Evolutionary conservation across 495 filamentous ascomycete species (phyloP), one percentile per base, ranked within the genome.

Genomic region (Neurospora sp.): DNA sequence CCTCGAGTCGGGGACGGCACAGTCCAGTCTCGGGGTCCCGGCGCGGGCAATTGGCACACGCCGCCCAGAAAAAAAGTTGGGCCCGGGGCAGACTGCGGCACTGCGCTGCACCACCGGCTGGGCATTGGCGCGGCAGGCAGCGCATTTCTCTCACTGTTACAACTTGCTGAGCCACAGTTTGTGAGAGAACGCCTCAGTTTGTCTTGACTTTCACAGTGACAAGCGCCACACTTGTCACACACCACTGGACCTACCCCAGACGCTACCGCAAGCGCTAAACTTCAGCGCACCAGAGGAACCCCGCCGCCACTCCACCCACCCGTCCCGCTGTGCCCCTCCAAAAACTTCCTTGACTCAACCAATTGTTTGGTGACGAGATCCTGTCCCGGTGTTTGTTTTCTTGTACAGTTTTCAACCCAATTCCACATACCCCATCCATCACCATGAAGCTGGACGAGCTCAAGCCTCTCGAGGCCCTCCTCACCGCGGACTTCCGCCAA

Each of bases 401-500:
- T 61, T 61, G 53, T 61, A 61, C 53, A 61, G 53, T 61, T 61
- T 61, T 61, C 53, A 61, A 31, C 53, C 53, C 31, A 70, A 14
- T 70, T 8, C 4, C 20, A 4, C 31, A 31, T 31, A 41, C 16
- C 35, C 16, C 10, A 20, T 41, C 42, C 40, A 22, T 27, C 69
- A 37, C 37, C n/a, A 88, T 88, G 86, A 86, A 87, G 81, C 73
- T 79, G 70, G 82, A 84, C 72, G 85, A 87, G 75, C 78, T 87
- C 69, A 80, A 84, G 65, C 78, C 83, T 69, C 77, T 87, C 38
- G 80, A 85, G 71, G 81, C 78, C 59, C 76, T 80, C 41, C 82
- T 95, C 69, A 83, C 86, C 70, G 84, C 87, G 6, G 92, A 96
- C 77, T 94, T 93, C 83, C 94, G 94, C 80, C 82, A 88, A 17